Base-by-base conservation (phyloP, 1,284 basidiomycete species). In the Heliocybe sulcata region DNA sequence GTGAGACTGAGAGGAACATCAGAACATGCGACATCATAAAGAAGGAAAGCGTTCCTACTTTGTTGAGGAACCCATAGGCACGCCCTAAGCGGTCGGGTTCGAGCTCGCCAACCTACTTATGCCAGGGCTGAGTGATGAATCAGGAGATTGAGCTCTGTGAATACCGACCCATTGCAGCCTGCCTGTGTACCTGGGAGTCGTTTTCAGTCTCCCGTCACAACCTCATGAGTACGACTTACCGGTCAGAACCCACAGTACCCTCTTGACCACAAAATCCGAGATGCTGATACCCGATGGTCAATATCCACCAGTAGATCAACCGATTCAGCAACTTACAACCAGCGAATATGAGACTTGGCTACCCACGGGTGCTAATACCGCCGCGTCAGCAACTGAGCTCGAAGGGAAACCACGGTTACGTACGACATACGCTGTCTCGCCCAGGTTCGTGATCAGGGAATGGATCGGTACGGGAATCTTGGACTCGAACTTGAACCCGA, bases 161-260 rank as follows among this genome's bases (percentile, higher is more conserved):
- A 25, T 63, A 73, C 80, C 81, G 82, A 86, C 72, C 85, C 83
- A 60, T 83, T 84, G 63, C 82, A 85, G 8, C 83, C 83, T 3
- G 81, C 80, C 62, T 75, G 74, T 0, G 81, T 74, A 22, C 72
- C 72, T 71, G n/a, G n/a, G n/a, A n/a, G n/a, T n/a, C n/a, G n/a
- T n/a, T n/a, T n/a, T n/a, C n/a, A n/a, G n/a, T n/a, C n/a, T n/a
- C n/a, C n/a, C n/a, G n/a, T n/a, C n/a, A n/a, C n/a, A n/a, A n/a
- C n/a, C n/a, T n/a, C n/a, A n/a, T n/a, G n/a, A n/a, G n/a, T n/a
- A n/a, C n/a, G n/a, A n/a, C n/a, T 52, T 75, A 57, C 83, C 83
- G 1, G 83, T 85, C 54, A 87, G 63, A 33, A 81, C 60, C 81
- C 82, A 85, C 23, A 87, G 64, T 0, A 87, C 70, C 9, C 77